Evolutionary conservation across 1,284 basidiomycete genomes (phyloP).

Genomic region (Cryptococcus hybrid): DNA sequence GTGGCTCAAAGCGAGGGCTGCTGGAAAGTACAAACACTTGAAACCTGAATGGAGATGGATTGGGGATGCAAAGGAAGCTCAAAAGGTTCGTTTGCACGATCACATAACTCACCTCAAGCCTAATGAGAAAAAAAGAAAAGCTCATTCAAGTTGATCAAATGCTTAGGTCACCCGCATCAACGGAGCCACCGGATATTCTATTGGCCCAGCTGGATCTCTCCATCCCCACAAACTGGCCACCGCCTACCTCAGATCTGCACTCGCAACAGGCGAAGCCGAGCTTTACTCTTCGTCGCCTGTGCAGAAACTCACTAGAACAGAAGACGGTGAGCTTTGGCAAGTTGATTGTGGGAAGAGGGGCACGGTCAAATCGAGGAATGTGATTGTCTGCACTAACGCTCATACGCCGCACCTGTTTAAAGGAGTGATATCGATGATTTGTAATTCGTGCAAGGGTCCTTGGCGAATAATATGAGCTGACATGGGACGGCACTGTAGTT

Average conservation of each 20-base stretch:
- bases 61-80: conserved; percentile 28
- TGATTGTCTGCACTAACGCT: conserved; percentile 39
- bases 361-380: conserved; percentile 19
- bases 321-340: conserved; percentile 7
- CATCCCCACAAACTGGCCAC: conserved; percentile 39
- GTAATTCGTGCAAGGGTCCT: conserved; percentile 1
- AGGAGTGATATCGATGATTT: conserved; percentile 10
- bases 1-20: conserved; percentile 10
- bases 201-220: conserved; percentile 23
- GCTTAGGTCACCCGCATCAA: conserved; percentile 10
- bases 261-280: conserved; percentile 11
- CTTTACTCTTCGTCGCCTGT: conserved; percentile 25
- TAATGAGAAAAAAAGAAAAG: neutral
- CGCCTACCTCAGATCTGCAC: conserved; percentile 17
- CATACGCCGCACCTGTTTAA: conserved; percentile 36
- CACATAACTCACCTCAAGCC: neutral
- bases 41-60: conserved; percentile 24
- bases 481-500: conserved; percentile 17
- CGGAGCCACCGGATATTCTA: conserved; percentile 11
- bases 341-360: conserved; percentile 26
- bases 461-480: conserved; percentile 4
- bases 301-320: neutral
- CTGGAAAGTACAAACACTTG: conserved; percentile 6
- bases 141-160: neutral
- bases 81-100: conserved; percentile 12